phyloP scores from a whole-genome alignment of 371 early-diverging fungal genomes.

The Rhizomucor miehei region DNA sequence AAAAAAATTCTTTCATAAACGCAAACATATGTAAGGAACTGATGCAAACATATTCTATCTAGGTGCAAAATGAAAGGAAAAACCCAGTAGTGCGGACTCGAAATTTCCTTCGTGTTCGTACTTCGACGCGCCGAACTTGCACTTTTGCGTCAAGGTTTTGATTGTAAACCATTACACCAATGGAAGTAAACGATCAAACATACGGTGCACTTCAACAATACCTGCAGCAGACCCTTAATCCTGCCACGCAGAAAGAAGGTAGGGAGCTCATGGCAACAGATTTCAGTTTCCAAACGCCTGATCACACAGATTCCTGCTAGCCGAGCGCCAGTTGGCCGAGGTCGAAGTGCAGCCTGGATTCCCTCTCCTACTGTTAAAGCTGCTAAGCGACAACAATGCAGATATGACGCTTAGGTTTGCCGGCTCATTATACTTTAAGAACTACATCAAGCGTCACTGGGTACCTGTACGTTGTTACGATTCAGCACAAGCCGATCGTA shows the following conservation, averaged over 20 bases:
- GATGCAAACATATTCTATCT: no score
- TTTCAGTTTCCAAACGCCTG: no score
- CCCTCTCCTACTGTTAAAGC: constrained; percentile 66
- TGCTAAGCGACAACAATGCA: constrained; percentile 59
- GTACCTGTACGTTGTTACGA: constrained; percentile 50
- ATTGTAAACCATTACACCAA: constrained; percentile 3
- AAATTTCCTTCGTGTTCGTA: no score
- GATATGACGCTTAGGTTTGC: constrained; percentile 72
- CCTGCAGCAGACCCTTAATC: constrained; percentile 76
- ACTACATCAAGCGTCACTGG: constrained; percentile 91
- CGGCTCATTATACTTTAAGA: constrained; percentile 92
- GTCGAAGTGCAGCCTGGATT: constrained; percentile 73
- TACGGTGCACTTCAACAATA: constrained; percentile 64
- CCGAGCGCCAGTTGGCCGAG: constrained; percentile 59
- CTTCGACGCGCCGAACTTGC: no score
- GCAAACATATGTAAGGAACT: no score
- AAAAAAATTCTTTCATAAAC: no score
- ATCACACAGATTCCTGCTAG: constrained; percentile 33
- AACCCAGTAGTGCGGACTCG: no score
- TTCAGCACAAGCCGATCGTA: background rate
- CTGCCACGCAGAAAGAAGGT: constrained; percentile 78
- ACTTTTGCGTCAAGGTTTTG: no score
- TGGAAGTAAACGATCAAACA: constrained; percentile 57
- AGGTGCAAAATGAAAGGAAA: no score
- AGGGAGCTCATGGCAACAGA: background rate